Evolutionary conservation across 345 rosid genomes (phyloP).

Genomic region (Atalantia buxifolia): DNA sequence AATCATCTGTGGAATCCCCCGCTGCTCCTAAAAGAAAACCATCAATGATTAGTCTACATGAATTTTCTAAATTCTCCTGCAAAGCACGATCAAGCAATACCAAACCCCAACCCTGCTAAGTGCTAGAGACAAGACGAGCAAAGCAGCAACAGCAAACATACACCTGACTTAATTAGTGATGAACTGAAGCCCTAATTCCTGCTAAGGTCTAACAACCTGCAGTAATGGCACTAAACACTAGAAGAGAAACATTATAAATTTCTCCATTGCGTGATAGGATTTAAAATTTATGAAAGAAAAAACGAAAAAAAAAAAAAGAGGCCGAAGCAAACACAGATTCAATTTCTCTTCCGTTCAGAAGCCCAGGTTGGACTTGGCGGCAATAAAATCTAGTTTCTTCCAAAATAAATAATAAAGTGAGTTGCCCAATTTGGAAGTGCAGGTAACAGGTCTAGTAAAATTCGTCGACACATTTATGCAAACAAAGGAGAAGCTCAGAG

Average conservation of each 20-base stretch:
- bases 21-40: neutral
- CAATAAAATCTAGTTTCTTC: neutral
- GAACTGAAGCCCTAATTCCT: neutral
- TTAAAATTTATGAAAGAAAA: neutral
- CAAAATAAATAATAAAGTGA: too few relatives aligned
- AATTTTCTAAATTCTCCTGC: neutral
- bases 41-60: neutral
- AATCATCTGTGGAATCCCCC: constrained; percentile 37
- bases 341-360: neutral
- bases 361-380: neutral
- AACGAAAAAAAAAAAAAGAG: neutral
- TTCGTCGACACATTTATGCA: constrained; percentile 38
- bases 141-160: neutral
- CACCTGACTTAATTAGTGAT: neutral
- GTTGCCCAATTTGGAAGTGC: neutral
- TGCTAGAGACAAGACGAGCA: neutral
- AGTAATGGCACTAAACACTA: neutral
- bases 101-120: neutral
- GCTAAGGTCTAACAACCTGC: neutral
- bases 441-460: neutral
- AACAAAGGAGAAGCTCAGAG: constrained; percentile 28
- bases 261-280: too few relatives aligned
- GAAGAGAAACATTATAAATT: too few relatives aligned
- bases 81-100: too few relatives aligned
- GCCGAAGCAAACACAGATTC: neutral